Evolutionary conservation across 441 rosid species (phyloP).

Genomic region (Capsella rubella): DNA sequence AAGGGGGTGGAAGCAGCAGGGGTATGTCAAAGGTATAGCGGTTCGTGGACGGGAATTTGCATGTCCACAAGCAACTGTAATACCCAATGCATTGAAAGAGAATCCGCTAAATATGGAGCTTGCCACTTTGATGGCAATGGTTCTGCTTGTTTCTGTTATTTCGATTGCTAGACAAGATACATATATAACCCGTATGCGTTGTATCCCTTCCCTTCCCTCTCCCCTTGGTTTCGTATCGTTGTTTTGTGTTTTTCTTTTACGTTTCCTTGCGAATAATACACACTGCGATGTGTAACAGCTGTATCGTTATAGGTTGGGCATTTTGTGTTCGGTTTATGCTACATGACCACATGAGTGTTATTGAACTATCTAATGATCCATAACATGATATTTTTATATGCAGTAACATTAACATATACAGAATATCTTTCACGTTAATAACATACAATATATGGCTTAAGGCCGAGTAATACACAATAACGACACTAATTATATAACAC

Average conservation of each 20-base stretch:
- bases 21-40: constrained; percentile 27
- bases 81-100: constrained; percentile 20
- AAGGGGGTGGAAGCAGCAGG: constrained; percentile 18
- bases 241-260: not conserved
- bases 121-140: constrained; percentile 8
- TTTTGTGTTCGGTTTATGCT: constrained; percentile 15
- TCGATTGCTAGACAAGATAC: constrained; percentile 5
- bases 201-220: too few species aligned
- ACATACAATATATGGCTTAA: too few species aligned
- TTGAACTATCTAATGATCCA: too few species aligned
- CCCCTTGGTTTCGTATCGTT: not conserved
- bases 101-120: constrained; percentile 20
- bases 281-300: not conserved
- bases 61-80: constrained; percentile 7
- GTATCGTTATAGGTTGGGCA: not conserved
- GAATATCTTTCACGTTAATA: too few species aligned
- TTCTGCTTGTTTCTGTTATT: constrained; percentile 33
- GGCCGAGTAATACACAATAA: too few species aligned
- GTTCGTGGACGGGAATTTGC: constrained; percentile 27
- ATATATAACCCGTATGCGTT: too few species aligned
- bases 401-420: too few species aligned
- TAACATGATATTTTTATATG: too few species aligned
- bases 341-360: not conserved
- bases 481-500: too few species aligned
- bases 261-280: constrained; percentile 1